phyloP scores from a whole-genome alignment of 179 eudicot species.

The Gypsophila paniculata region DNA sequence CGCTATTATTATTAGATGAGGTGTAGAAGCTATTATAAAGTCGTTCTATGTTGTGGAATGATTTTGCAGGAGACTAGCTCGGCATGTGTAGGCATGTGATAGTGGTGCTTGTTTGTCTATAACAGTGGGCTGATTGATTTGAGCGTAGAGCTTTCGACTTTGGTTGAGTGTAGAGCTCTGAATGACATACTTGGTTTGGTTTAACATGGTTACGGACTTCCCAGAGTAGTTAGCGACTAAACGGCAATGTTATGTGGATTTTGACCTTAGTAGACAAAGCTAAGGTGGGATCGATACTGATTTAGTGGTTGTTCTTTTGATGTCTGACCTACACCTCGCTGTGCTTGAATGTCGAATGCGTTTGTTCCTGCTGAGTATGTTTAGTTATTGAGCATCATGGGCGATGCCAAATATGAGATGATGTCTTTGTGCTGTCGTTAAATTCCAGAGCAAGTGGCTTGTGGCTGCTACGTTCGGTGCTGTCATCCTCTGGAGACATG shows the following conservation, averaged over 20 bases:
- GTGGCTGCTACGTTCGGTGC: slow-evolving; percentile 43
- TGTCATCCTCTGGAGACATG: slow-evolving; percentile 64
- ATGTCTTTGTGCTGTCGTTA: not conserved
- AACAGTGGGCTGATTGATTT: not conserved
- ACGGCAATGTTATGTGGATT: not conserved
- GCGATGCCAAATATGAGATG: not conserved
- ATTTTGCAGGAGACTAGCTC: too few relatives aligned
- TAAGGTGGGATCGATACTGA: not conserved
- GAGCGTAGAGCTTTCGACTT: not conserved
- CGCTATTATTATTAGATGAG: too few relatives aligned
- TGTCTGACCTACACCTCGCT: not conserved
- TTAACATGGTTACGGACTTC: not conserved
- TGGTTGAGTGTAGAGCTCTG: not conserved
- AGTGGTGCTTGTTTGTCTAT: not conserved
- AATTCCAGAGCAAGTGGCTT: slow-evolving; percentile 81
- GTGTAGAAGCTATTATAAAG: too few relatives aligned
- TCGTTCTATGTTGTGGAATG: too few relatives aligned
- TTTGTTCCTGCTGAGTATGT: not conserved
- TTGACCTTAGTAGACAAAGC: not conserved
- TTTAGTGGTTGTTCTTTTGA: too few relatives aligned
- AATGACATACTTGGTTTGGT: not conserved
- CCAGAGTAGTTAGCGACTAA: not conserved
- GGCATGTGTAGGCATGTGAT: not conserved
- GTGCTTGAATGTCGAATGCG: not conserved
- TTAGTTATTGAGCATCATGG: not conserved